Conservation (phyloP, 305 asterid species). For the Plantago lanceolata region DNA sequence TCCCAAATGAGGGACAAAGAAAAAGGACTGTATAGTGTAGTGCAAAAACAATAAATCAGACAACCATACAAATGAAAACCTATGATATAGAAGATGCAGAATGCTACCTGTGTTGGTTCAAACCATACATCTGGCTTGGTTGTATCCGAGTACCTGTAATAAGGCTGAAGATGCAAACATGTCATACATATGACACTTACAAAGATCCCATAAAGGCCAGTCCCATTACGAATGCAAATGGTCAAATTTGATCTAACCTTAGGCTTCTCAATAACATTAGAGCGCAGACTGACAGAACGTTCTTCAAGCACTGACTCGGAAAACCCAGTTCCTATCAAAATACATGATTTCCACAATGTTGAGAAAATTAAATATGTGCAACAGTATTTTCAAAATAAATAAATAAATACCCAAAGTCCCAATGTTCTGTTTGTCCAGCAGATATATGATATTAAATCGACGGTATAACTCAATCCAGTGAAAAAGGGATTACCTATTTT, state of each 20-base stretch:
- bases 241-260: slow-evolving; percentile 32
- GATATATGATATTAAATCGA: no score
- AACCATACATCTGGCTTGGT: background rate
- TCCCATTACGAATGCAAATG: background rate
- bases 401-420: background rate
- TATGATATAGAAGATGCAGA: background rate
- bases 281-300: background rate
- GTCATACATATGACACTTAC: background rate
- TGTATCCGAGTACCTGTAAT: slow-evolving; percentile 1
- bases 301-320: background rate
- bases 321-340: slow-evolving; percentile 14
- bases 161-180: background rate
- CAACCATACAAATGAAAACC: no score
- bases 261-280: background rate
- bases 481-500: slow-evolving; percentile 31
- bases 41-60: no score
- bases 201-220: background rate
- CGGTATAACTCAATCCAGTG: no score
- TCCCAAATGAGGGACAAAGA: no score
- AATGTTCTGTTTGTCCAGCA: no score
- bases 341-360: slow-evolving; percentile 1
- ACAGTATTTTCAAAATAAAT: no score
- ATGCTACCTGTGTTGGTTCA: background rate
- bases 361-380: no score
- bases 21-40: no score